Evolutionary conservation across 1,284 basidiomycete genomes (phyloP), one percentile per base, ranked within the genome.

Genomic region (Moniliophthora roreri): DNA sequence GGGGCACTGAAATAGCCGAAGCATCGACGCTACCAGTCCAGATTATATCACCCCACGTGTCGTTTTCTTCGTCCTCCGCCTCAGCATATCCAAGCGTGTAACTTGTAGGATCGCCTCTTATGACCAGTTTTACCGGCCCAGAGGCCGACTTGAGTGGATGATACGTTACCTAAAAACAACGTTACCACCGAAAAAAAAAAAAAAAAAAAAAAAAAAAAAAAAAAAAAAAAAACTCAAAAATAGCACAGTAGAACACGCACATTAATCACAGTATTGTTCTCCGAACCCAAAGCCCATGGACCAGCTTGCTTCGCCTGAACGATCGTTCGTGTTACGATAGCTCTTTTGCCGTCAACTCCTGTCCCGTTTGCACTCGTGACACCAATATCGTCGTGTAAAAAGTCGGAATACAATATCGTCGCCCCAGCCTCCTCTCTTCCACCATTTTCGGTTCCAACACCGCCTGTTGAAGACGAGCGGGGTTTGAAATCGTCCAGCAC

Each of bases 361-460:
- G 26, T 39, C 8, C 55, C 55, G 37, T 55, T 44, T 26, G 26
- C 64, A 13, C 66, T 68, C 3, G 62, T 53, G 0, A 74, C 54
- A 0, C 62, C 71, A 37, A 73, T 69, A 51, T 73, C 72, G 55
- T 73, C 68, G 55, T 74, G 70, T 48, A 72, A 55, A 28, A 61
- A 59, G 51, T 72, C 69, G n/a, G 67, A 66, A 42, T 71, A 71
- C 42, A 69, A 69, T 2, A 69, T 60, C 18, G 59, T 71, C 15
- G 67, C 60, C 0, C 72, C 71, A 6, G 72, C 72, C 58, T 74
- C 42, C 23, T 45, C 72, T 13, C 51, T 46, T 6, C 48, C 48
- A 13, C 38, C 36, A 15, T 50, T 40, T 26, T 49, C 48, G 5
- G 48, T 50, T 8, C 39, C 48, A 13, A 49, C 41, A 6, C 47